A percentile compares a stretch with the other conserved stretches of the same genome.
These are phyloP conservation scores for Cryptosporidium baileyi DNA, from an alignment of 169 alveolate species.

Conservation along the genomic window DNA sequence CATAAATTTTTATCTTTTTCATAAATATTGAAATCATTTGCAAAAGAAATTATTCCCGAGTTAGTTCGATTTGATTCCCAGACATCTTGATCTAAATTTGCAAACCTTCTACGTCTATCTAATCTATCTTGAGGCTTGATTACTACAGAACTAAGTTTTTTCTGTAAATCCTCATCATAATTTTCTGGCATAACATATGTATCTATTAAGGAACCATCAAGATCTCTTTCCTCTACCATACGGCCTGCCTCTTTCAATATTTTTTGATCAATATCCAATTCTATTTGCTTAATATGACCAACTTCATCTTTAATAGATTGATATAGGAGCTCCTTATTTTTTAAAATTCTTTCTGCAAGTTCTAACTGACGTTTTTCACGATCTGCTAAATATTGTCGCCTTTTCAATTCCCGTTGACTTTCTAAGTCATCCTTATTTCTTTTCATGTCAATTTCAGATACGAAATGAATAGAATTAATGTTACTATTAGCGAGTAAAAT, in stretches of 20 bases:
- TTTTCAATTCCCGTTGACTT: constrained; percentile 45
- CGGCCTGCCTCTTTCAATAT: constrained; percentile 86
- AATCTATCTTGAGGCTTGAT: constrained; percentile 49
- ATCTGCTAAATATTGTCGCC: constrained; percentile 92
- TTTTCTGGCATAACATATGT: constrained; percentile 85
- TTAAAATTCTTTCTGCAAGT: constrained; percentile 90
- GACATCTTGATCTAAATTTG: constrained; percentile 24
- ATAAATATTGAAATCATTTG: not conserved
- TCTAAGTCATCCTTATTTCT: constrained; percentile 41
- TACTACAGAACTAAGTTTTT: constrained; percentile 13
- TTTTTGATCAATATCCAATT: constrained; percentile 83
- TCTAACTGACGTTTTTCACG: constrained; percentile 91
- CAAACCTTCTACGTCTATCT: not conserved
- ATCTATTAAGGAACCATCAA: constrained; percentile 76
- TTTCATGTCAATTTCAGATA: too few species aligned
- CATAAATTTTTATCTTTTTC: not conserved
- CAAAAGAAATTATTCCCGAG: constrained; percentile 16
- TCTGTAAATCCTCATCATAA: constrained; percentile 84
- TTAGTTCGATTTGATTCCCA: constrained; percentile 47
- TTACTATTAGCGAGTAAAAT: too few species aligned
- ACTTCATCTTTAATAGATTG: constrained; percentile 77
- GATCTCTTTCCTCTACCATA: constrained; percentile 83
- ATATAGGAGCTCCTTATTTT: constrained; percentile 86
- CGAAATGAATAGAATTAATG: too few species aligned
- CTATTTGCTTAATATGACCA: constrained; percentile 81